Base-by-base conservation (phyloP, 441 rosid species). In the Gossypium laxum region DNA sequence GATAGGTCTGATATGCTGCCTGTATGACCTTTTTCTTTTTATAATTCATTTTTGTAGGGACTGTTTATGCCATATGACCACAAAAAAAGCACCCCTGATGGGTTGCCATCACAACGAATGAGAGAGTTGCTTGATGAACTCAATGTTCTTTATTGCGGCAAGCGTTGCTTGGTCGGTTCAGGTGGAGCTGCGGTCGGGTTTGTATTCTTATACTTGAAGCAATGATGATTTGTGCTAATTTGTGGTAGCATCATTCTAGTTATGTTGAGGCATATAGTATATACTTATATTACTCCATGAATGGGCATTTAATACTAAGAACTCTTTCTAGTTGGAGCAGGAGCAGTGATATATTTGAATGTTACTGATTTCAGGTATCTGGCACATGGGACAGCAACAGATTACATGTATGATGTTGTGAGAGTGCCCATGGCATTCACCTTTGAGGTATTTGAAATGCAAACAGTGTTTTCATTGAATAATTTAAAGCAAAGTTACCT, bases 131-230 rank as follows among this genome's bases (percentile, higher is more conserved):
- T 94, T 48, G 88, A 85, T 76, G 78, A 87, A 78, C 76, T 94
- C 60, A 90, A 92, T 76, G 80, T 77, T 73, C 78, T 75, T 51
- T 96, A 48, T 14, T 48, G 54, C 54, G 5, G 85, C 17, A 80
- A 82, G 34, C 96, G 78, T 57, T 94, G 99, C 86, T 82, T 90
- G 90, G 82, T 88, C 72, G 99, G 99, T 26, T 90, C 94, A 0
- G 99, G 99, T 1, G 99, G 99, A 73, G 96, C 97, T 77, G 92
- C 99, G 71, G 99, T 93, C 68, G 98, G 98, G 98, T 93, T 59
- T 76, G 97, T 87, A 34, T 73, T 69, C 15, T 73, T 58, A 14
- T 62, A 30, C 64, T 47, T 21, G 18, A 70, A 75, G 17, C 64
- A 62, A 34, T 8, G 45, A 2, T 14, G 11, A 30, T 66, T 24